A percentile compares a stretch with the other conserved stretches of the same genome.
phyloP scores from a whole-genome alignment of 2,329 filamentous ascomycete genomes.

The Sarocladium strictum region DNA sequence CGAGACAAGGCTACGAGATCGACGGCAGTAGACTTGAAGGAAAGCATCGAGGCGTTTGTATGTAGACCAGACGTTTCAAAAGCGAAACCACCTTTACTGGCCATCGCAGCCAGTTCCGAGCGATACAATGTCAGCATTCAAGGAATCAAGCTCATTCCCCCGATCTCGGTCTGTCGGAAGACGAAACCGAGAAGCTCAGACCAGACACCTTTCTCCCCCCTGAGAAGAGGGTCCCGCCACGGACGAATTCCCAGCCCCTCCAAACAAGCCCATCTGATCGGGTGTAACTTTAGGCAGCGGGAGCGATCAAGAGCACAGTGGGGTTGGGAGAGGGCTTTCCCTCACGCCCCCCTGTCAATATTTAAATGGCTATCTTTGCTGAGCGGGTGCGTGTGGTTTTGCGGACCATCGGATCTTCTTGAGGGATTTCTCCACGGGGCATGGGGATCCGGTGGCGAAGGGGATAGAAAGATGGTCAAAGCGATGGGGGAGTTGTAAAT shows the following conservation, averaged over 20 bases:
- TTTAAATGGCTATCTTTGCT: constrained; percentile 5
- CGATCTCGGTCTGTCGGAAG: constrained; percentile 3
- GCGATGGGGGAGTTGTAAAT: background rate
- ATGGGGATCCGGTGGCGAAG: constrained; percentile 1
- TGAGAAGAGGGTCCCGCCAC: background rate
- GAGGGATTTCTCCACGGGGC: constrained; percentile 7
- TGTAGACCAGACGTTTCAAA: too few relatives aligned
- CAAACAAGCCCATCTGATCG: background rate
- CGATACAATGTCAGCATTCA: background rate
- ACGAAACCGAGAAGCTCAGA: background rate
- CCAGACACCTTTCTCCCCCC: background rate
- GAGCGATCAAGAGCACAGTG: constrained; percentile 2
- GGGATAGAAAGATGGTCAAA: background rate
- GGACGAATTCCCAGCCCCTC: constrained; percentile 1
- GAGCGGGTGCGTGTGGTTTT: background rate
- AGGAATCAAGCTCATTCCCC: background rate
- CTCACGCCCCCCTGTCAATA: background rate
- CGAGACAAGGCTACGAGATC: too few relatives aligned
- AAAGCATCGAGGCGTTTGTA: too few relatives aligned
- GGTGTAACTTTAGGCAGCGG: too few relatives aligned
- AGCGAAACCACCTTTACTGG: background rate
- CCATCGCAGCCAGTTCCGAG: background rate
- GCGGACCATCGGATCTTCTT: constrained; percentile 5
- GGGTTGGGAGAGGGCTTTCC: background rate
- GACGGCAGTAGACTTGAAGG: too few relatives aligned